A percentile compares a stretch with the other conserved stretches of the same genome.
phyloP scores from a whole-genome alignment of 202 grass and related monocot species.

The Saccharum hybrid region DNA sequence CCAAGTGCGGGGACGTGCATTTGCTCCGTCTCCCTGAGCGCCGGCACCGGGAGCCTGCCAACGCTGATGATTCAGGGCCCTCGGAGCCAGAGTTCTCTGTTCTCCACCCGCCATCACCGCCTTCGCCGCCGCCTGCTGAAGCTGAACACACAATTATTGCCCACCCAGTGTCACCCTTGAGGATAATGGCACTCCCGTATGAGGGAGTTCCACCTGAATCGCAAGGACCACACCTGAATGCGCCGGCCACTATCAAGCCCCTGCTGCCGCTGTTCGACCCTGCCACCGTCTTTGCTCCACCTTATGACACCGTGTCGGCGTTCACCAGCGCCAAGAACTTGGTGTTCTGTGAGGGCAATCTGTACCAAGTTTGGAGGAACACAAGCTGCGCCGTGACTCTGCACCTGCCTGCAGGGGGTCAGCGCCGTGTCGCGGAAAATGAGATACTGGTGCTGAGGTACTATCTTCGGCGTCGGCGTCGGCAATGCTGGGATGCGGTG shows the following conservation, averaged over 20 bases:
- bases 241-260: conserved; percentile 39
- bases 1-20: conserved; percentile 58
- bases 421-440: conserved; percentile 48
- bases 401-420: conserved; percentile 57
- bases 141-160: too few species aligned
- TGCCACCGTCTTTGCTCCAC: conserved; percentile 49
- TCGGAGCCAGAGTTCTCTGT: conserved; percentile 24
- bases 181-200: too few species aligned
- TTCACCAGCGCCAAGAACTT: conserved; percentile 59
- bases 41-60: conserved; percentile 41
- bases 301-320: conserved; percentile 47
- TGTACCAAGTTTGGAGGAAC: conserved; percentile 62
- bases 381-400: conserved; percentile 57
- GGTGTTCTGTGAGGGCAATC: conserved; percentile 48
- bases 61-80: conserved; percentile 41
- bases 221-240: conserved; percentile 46
- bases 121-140: too few species aligned
- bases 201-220: conserved; percentile 39
- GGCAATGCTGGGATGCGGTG: conserved; percentile 55
- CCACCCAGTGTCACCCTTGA: too few species aligned
- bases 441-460: conserved; percentile 57
- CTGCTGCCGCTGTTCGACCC: conserved; percentile 47
- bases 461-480: conserved; percentile 48
- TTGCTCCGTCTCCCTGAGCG: conserved; percentile 59
- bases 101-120: not conserved